Conservation (phyloP, 495 filamentous ascomycete genomes). For the Cercophora newfieldiana region DNA sequence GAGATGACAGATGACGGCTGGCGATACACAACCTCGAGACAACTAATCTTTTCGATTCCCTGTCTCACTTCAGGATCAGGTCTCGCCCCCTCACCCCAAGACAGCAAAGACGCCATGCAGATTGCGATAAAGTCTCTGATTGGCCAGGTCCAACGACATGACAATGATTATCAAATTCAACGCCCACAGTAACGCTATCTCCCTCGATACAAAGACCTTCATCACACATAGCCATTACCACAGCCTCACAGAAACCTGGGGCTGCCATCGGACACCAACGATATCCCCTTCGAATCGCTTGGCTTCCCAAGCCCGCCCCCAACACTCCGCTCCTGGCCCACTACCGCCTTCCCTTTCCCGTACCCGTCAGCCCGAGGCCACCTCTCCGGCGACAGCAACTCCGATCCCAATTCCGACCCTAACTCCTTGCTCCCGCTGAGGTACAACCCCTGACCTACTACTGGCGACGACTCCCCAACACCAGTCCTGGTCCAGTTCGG, state of each 20-base stretch:
- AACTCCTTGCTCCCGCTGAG: slow-evolving; percentile 7
- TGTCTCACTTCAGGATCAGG: neutral
- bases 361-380: slow-evolving; percentile 8
- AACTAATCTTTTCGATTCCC: neutral
- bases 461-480: neutral
- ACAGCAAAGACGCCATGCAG: no score
- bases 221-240: neutral
- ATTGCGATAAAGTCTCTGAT: neutral
- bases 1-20: neutral
- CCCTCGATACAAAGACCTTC: neutral
- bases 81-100: neutral
- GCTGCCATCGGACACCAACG: slow-evolving; percentile 10
- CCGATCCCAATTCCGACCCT: slow-evolving; percentile 1
- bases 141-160: neutral
- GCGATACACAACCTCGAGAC: no score
- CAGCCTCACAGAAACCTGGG: neutral
- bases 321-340: neutral
- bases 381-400: slow-evolving; percentile 6
- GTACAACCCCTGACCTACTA: neutral
- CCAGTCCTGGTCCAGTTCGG: slow-evolving; percentile 21
- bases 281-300: slow-evolving; percentile 5
- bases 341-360: slow-evolving; percentile 1
- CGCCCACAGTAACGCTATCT: neutral
- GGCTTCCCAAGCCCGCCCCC: slow-evolving; percentile 3
- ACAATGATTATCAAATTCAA: neutral